phyloP scores from a whole-genome alignment of 1,284 basidiomycete genomes.

The Melampsora larici-populina region DNA sequence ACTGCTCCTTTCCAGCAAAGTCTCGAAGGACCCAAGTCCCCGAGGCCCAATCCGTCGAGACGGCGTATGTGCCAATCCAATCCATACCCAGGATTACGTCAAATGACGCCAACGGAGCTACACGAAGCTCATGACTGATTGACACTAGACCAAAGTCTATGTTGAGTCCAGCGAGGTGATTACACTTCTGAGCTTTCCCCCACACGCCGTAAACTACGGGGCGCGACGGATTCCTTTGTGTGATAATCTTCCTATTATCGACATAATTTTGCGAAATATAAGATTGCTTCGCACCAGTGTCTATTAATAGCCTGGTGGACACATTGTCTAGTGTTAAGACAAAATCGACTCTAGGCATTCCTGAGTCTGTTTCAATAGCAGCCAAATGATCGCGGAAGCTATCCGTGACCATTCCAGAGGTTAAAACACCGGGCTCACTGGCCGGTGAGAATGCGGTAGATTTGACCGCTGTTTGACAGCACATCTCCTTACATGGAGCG shows the following conservation, averaged over 20 bases:
- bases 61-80: slow-evolving; percentile 10
- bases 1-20: too few relatives aligned
- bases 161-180: not conserved
- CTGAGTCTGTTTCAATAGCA: not conserved
- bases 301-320: not conserved
- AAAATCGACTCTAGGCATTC: not conserved
- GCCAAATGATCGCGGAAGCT: not conserved
- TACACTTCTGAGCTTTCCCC: not conserved
- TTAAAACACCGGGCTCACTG: not conserved
- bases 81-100: slow-evolving; percentile 14
- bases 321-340: not conserved
- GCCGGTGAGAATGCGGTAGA: not conserved
- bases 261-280: not conserved
- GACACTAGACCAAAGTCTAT: not conserved
- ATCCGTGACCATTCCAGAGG: not conserved
- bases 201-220: not conserved
- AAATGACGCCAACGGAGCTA: not conserved
- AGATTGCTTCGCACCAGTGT: not conserved
- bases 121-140: not conserved
- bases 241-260: not conserved
- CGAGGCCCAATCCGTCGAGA: slow-evolving; percentile 12
- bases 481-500: not conserved
- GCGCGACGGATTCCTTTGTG: not conserved
- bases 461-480: not conserved
- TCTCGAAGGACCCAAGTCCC: not conserved